Evolutionary conservation across 495 filamentous ascomycete species (phyloP).

Genomic region (Neurospora terricola): DNA sequence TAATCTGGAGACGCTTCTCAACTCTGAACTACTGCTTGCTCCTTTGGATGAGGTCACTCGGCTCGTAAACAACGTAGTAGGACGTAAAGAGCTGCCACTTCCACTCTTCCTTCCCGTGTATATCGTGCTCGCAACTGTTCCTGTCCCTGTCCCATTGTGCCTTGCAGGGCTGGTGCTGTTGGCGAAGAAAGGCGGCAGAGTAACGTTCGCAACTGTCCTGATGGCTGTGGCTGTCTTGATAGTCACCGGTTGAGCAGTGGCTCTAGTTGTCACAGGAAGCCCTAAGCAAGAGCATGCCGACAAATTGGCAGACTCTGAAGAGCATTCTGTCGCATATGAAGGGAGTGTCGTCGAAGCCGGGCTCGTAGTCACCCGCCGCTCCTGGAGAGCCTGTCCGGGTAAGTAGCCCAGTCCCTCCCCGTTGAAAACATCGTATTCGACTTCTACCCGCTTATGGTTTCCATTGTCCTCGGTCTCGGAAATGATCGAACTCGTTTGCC

Average conservation of each 20-base stretch:
- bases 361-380: constrained; percentile 5
- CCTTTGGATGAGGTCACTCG: background rate
- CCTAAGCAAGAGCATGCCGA: constrained; percentile 25
- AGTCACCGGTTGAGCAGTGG: background rate
- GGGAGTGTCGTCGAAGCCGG: constrained; percentile 10
- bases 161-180: constrained; percentile 2
- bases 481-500: background rate
- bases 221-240: constrained; percentile 5
- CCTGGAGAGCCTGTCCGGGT: background rate
- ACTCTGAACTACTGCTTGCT: background rate
- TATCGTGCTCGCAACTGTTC: background rate
- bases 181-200: background rate
- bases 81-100: background rate
- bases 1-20: background rate
- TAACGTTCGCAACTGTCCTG: constrained; percentile 4
- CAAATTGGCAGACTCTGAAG: constrained; percentile 10
- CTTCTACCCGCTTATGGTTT: constrained; percentile 1
- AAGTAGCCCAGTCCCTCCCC: background rate
- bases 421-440: constrained; percentile 3
- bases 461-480: background rate
- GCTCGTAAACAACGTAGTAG: background rate
- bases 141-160: background rate
- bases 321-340: constrained; percentile 13
- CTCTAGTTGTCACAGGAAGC: constrained; percentile 4
- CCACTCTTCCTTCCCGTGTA: background rate